Evolutionary conservation across 371 early-diverging fungal genomes (phyloP).

Genomic region (Rhizomucor pusillus): DNA sequence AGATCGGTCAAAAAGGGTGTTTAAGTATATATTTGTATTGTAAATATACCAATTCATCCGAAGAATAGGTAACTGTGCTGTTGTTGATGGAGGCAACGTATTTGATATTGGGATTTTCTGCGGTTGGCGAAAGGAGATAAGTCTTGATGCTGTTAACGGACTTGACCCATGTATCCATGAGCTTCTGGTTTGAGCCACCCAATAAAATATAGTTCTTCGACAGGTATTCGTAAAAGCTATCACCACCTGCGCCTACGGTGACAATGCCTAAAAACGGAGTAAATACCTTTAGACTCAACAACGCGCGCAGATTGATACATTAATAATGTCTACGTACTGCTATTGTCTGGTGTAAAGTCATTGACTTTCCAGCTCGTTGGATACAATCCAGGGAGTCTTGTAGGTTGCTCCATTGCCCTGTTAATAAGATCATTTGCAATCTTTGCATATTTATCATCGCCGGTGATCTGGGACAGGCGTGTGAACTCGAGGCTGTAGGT

Average conservation of each 20-base stretch:
- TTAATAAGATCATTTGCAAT: slow-evolving; percentile 62
- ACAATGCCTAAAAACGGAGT: slow-evolving; percentile 25
- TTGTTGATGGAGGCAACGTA: slow-evolving; percentile 34
- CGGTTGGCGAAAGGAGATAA: slow-evolving; percentile 40
- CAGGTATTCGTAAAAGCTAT: slow-evolving; percentile 88
- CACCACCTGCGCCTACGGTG: slow-evolving; percentile 64
- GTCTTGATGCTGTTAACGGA: slow-evolving; percentile 45
- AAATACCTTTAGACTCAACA: background rate
- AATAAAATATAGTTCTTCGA: slow-evolving; percentile 63
- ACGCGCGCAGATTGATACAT: slow-evolving; percentile 3
- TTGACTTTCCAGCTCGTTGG: slow-evolving; percentile 53
- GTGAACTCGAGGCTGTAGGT: slow-evolving; percentile 88
- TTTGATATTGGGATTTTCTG: slow-evolving; percentile 26
- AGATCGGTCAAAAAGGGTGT: background rate
- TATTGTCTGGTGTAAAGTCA: slow-evolving; percentile 37
- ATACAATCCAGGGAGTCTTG: slow-evolving; percentile 67
- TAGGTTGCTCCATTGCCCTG: slow-evolving; percentile 20
- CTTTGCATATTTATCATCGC: slow-evolving; percentile 62
- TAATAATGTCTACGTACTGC: slow-evolving; percentile 23
- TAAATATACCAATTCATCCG: slow-evolving; percentile 37
- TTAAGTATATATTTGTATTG: background rate
- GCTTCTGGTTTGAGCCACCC: slow-evolving; percentile 44
- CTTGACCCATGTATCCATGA: slow-evolving; percentile 36
- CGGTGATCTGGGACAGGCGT: slow-evolving; percentile 74
- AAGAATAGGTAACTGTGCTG: slow-evolving; percentile 14